Evolutionary conservation across 805 yeast species (phyloP), one percentile per base, ranked within the genome.

Genomic region (Yamadazyma scolyti): DNA sequence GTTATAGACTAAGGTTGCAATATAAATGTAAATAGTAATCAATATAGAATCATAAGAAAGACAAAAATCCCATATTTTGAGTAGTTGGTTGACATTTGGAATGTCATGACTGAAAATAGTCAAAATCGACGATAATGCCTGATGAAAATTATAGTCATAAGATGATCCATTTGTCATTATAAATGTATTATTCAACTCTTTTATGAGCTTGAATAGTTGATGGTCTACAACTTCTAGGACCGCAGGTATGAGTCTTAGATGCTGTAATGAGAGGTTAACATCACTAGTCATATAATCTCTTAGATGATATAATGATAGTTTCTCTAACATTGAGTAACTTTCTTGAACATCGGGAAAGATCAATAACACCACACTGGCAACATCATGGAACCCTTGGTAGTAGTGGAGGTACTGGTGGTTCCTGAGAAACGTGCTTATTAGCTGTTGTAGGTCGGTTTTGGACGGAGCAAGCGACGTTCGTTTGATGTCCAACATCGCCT

Each of bases 301-400:
- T 25, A 93, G 57, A 48, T 78, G 83, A 31, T 60, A 42, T 6
- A 82, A 42, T 0, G 93, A 68, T 27, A 87, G 59, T 18, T 58
- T 51, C 33, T 77, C 80, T 29, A 89, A 58, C 5, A 77, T 46
- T 13, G 47, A 48, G 36, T 64, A 71, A 2, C 70, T 55, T 44
- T 60, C 65, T 27, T 57, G 47, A 4, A 48, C 31, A 12, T 48
- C 47, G 21, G 46, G 49, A 42, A 77, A 75, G 1, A 81, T 73
- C 11, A 81, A 50, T 4, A 83, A 58, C 5, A 84, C 62, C 4
- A 83, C 69, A 21, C 84, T 69, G 1, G 86, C 88, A 13, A 93
- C 65, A 47, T 93, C 97, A 55, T 90, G 97, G 54, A 73, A 86
- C 0, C 98, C 98, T 57, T 90, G 98, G 54, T 88, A 90, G 55